Conservation (phyloP, 2,329 filamentous ascomycete species). For the Talaromyces sp. region DNA sequence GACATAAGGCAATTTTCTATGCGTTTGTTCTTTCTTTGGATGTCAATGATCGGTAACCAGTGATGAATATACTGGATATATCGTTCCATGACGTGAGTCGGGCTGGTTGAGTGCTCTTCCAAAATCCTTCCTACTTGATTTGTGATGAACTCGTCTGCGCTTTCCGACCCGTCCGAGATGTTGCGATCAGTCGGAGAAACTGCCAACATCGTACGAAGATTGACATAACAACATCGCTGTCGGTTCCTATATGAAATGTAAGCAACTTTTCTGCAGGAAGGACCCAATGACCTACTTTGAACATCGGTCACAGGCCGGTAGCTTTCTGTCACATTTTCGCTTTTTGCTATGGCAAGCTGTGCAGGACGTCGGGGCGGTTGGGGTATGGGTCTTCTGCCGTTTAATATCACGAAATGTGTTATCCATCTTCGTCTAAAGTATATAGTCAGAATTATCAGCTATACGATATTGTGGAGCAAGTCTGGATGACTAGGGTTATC, state of each 20-base stretch:
- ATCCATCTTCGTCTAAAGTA: background rate
- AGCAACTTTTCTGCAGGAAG: no score
- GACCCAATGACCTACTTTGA: background rate
- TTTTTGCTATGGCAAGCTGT: slow-evolving; percentile 11
- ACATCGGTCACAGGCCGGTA: slow-evolving; percentile 10
- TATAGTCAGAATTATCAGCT: background rate
- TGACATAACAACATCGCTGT: slow-evolving; percentile 2
- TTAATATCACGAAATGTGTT: background rate
- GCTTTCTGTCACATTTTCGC: slow-evolving; percentile 14
- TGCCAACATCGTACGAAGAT: background rate
- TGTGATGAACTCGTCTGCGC: background rate
- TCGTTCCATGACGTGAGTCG: background rate
- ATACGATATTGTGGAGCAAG: background rate
- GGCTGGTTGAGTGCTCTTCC: background rate
- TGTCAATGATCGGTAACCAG: slow-evolving; percentile 10
- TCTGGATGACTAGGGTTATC: background rate
- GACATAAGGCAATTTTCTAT: background rate
- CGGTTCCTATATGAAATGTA: background rate
- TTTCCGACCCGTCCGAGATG: background rate
- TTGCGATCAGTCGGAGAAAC: background rate
- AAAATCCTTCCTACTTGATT: background rate
- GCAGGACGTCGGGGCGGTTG: background rate
- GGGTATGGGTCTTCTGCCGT: background rate
- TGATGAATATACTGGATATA: background rate
- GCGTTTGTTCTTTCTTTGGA: background rate